Conservation (phyloP, 768 basidiomycete species). For the Xerocomellus dryophilus region DNA sequence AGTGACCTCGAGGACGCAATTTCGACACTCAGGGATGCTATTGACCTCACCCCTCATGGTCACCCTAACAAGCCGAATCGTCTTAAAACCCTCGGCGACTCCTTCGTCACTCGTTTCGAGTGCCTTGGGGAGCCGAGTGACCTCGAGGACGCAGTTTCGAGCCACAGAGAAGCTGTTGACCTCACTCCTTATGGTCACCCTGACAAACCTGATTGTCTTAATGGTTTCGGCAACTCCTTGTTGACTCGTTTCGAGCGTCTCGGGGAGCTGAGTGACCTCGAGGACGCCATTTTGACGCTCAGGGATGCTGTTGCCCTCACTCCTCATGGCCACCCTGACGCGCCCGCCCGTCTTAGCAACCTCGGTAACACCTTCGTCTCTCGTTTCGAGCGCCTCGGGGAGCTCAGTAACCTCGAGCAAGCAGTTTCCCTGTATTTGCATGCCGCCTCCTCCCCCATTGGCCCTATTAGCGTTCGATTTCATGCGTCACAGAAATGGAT, state of each 20-base stretch:
- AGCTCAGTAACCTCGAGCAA: not conserved
- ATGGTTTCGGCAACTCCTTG: not conserved
- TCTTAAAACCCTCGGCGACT: no score
- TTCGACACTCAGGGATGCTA: not conserved
- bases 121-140: not conserved
- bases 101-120: not conserved
- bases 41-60: no score
- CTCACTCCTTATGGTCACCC: not conserved
- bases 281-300: not conserved
- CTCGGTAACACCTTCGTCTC: not conserved
- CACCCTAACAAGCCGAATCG: no score
- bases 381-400: not conserved
- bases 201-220: not conserved
- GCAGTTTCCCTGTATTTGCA: not conserved
- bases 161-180: not conserved
- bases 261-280: not conserved
- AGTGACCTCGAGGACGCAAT: not conserved
- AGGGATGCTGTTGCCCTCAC: not conserved
- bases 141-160: not conserved
- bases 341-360: not conserved
- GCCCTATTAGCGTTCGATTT: not conserved
- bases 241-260: not conserved
- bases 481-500: constrained; percentile 6
- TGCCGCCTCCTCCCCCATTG: not conserved
- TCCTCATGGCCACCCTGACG: not conserved